phyloP scores from a whole-genome alignment of 208 protist genomes.

The Crithidia acanthocephali region DNA sequence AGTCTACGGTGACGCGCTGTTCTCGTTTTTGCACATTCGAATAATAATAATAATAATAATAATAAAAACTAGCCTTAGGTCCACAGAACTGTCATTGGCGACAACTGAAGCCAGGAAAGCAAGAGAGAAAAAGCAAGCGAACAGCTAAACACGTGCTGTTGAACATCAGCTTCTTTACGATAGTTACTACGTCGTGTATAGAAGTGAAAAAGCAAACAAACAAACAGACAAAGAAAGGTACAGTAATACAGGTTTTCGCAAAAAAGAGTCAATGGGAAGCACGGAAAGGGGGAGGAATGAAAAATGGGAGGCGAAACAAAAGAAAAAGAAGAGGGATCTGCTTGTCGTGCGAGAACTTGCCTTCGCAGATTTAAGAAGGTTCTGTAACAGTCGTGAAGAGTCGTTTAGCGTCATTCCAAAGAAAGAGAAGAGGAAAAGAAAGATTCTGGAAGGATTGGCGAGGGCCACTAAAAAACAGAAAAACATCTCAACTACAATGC shows the following conservation, averaged over 20 bases:
- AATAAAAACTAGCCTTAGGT: not conserved
- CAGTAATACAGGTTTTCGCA: no score
- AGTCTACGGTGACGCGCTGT: no score
- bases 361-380: no score
- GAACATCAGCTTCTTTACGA: no score
- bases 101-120: not conserved
- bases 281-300: no score
- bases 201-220: not conserved
- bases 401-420: no score
- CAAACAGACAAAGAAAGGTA: not conserved
- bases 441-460: no score
- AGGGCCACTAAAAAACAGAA: no score
- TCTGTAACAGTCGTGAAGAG: no score
- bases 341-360: not conserved
- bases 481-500: not conserved
- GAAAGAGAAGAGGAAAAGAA: not conserved
- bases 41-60: not conserved
- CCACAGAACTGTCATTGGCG: not conserved
- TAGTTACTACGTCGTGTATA: not conserved
- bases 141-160: not conserved
- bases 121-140: slow-evolving; percentile 8
- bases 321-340: not conserved
- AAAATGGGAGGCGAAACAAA: no score
- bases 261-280: no score
- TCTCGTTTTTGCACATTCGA: no score